Percentiles rank a stretch among this genome's conserved stretches.
phyloP scores from a whole-genome alignment of 208 protist species.

The Naegleria gruberi region DNA sequence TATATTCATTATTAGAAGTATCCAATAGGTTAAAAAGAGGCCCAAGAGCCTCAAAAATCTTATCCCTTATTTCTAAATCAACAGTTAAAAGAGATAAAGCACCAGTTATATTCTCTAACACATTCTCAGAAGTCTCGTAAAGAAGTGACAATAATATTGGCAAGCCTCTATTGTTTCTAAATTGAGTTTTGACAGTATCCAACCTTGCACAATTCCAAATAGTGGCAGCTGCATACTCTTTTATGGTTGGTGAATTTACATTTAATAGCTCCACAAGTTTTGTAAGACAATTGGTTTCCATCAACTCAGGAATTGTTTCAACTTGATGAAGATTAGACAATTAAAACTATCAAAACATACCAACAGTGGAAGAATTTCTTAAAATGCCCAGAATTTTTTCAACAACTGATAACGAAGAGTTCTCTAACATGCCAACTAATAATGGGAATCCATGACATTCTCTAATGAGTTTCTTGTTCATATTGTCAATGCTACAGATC shows the following conservation, averaged over 20 bases:
- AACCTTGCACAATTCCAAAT: slow-evolving; percentile 73
- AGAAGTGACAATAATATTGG: slow-evolving; percentile 67
- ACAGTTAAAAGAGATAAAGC: slow-evolving; percentile 71
- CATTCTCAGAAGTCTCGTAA: slow-evolving; percentile 53
- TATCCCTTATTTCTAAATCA: slow-evolving; percentile 64
- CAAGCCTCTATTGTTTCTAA: slow-evolving; percentile 61
- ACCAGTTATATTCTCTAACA: slow-evolving; percentile 72
- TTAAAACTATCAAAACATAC: neutral
- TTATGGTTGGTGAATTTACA: slow-evolving; percentile 61
- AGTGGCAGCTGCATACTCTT: slow-evolving; percentile 69
- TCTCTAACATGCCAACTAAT: slow-evolving; percentile 46
- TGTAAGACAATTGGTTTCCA: neutral
- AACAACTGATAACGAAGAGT: neutral
- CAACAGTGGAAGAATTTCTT: neutral
- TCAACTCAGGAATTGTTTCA: slow-evolving; percentile 26
- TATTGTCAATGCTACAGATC: slow-evolving; percentile 72
- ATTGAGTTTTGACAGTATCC: slow-evolving; percentile 57
- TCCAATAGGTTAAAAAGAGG: neutral
- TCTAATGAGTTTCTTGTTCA: slow-evolving; percentile 72
- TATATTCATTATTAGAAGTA: slow-evolving; percentile 35
- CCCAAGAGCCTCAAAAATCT: slow-evolving; percentile 56
- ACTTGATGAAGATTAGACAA: slow-evolving; percentile 44
- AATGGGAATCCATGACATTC: slow-evolving; percentile 60
- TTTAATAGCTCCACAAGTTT: slow-evolving; percentile 23
- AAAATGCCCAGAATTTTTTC: neutral